phyloP scores from a whole-genome alignment of 1,284 basidiomycete species.

The Cryptococcus depauperatus region DNA sequence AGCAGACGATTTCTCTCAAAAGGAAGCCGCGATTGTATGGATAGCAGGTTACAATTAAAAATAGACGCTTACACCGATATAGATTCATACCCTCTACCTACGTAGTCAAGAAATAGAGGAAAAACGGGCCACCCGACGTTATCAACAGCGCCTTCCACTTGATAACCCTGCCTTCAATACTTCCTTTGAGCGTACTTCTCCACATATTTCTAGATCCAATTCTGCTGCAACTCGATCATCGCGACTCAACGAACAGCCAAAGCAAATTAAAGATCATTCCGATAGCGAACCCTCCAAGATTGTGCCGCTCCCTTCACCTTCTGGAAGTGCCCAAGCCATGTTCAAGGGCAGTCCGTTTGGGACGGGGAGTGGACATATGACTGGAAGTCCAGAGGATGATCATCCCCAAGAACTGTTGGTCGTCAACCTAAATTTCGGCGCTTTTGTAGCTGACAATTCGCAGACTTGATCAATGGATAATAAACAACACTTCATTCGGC shows the following conservation, averaged over 20 bases:
- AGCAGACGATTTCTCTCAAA: slow-evolving; percentile 35
- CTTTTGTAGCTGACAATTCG: background rate
- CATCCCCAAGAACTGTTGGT: slow-evolving; percentile 26
- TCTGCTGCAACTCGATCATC: slow-evolving; percentile 1
- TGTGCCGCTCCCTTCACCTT: slow-evolving; percentile 7
- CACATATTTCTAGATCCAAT: no score
- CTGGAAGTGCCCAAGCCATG: slow-evolving; percentile 1
- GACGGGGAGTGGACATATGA: slow-evolving; percentile 6
- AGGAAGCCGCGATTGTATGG: slow-evolving; percentile 40
- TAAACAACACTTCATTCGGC: slow-evolving; percentile 23
- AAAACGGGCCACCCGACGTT: slow-evolving; percentile 8
- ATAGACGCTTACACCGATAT: background rate
- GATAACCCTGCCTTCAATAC: no score
- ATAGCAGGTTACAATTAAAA: no score
- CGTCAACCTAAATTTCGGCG: background rate
- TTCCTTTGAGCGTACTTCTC: slow-evolving; percentile 25
- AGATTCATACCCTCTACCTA: slow-evolving; percentile 37
- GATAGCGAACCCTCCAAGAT: slow-evolving; percentile 1
- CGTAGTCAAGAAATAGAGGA: slow-evolving; percentile 30
- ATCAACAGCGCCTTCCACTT: slow-evolving; percentile 13
- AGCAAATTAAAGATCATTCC: background rate
- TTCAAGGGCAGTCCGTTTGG: slow-evolving; percentile 8
- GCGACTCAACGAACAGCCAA: slow-evolving; percentile 6
- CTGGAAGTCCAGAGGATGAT: slow-evolving; percentile 26
- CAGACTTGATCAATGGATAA: slow-evolving; percentile 31